Evolutionary conservation across 352 stramenopile species (phyloP), one percentile per base, ranked within the genome.

Genomic region (Pythium rishiriense): DNA sequence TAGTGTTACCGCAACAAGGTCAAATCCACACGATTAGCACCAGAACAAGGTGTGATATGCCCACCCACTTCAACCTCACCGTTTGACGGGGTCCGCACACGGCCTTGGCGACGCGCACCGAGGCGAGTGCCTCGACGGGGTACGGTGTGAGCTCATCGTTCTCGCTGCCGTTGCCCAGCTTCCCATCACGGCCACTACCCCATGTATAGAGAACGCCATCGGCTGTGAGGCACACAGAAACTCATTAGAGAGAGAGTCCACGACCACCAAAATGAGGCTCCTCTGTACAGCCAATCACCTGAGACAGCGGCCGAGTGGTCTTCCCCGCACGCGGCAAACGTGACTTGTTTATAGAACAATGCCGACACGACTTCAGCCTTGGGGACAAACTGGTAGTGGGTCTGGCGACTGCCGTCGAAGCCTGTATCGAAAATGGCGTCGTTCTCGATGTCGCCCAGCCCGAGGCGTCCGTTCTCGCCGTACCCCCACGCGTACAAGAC

Each of bases 401-500:
- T 88, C 46, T 92, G 79, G 3, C 81, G 76, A 26, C 69, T 76
- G 15, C 79, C 75, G 37, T 92, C 83, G 58, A 90, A 92, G 25
- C 81, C 81, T 1, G 76, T 73, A 31, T 87, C 68, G 63, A 90
- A 92, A 42, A 90, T 26, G 29, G 61, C 57, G 12, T 92, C 81
- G 52, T 90, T 88, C 35, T 92, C 81, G 10, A 79, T 77, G 25
- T 92, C 83, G 5, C 81, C 81, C 58, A 92, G 43, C 24, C 83
- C 83, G 3, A 92, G 65, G 3, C 81, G 79, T 25, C 83, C 83
- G 31, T 90, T 87, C 58, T 87, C 67, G 9, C 67, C 83, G 46
- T 84, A 85, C 1, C 83, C 83, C 83, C 83, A 92, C 1, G 81
- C 76, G 49, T 92, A 92, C 19, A 92, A 63, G 11, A 76, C 72